Conservation (phyloP, 345 rosid species). For the Microthlaspi erraticum region DNA sequence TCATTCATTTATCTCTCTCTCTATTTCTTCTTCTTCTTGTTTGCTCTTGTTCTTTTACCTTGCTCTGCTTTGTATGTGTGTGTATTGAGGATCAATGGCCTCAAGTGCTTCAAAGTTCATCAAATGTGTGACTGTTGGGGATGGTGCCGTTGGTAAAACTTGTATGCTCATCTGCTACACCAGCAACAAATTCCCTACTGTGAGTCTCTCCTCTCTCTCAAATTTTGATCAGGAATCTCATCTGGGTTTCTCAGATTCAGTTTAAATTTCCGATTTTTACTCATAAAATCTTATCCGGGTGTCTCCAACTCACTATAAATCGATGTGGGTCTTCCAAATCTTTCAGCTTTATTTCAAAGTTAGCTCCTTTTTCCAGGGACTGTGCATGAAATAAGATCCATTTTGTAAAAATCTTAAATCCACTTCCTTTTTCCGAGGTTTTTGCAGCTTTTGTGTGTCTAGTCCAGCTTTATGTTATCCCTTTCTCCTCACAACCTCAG, state of each 20-base stretch:
- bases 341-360: constrained; percentile 31
- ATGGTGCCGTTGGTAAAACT: constrained; percentile 51
- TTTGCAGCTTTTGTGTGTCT: constrained; percentile 45
- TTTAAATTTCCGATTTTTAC: neutral
- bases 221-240: constrained; percentile 17
- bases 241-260: constrained; percentile 38
- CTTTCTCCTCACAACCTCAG: neutral
- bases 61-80: neutral
- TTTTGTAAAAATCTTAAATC: neutral
- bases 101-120: constrained; percentile 48
- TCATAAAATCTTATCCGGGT: too few species aligned
- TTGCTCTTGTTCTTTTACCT: neutral
- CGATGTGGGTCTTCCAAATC: constrained; percentile 22
- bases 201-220: neutral
- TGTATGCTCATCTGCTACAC: constrained; percentile 55
- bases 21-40: neutral
- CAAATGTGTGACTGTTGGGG: constrained; percentile 49
- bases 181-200: constrained; percentile 50
- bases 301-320: too few species aligned
- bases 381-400: constrained; percentile 30
- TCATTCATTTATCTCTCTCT: constrained; percentile 36
- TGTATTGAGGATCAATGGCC: constrained; percentile 36
- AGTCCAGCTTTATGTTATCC: too few species aligned
- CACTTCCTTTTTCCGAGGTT: constrained; percentile 26
- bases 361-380: constrained; percentile 31